A percentile compares a stretch with the other conserved stretches of the same genome.
These are phyloP conservation scores for Neonectria magnoliae DNA, from an alignment of 2,329 filamentous ascomycete species.

Conservation along the genomic window DNA sequence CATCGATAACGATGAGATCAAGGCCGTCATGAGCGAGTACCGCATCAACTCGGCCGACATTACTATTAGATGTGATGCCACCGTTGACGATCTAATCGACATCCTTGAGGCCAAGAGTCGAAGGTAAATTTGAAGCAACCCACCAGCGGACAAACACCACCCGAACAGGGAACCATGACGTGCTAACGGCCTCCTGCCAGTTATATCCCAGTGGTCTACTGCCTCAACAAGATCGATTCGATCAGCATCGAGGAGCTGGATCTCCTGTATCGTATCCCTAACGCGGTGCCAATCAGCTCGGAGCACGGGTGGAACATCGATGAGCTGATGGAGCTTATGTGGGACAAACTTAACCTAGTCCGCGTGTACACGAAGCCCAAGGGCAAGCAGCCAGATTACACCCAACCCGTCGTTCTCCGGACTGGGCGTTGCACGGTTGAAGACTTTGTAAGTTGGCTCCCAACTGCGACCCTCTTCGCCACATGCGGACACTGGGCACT, in stretches of 20 bases:
- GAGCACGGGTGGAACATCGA: conserved; percentile 99
- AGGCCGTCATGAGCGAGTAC: conserved; percentile 97
- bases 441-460: conserved; percentile 81
- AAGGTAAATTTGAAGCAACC: conserved; percentile 45
- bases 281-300: conserved; percentile 95
- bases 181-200: conserved; percentile 54
- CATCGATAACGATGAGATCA: conserved; percentile 96
- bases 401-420: conserved; percentile 87
- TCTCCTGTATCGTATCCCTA: conserved; percentile 94
- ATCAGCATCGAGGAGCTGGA: conserved; percentile 98
- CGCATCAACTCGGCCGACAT: conserved; percentile 97
- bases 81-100: conserved; percentile 96
- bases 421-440: conserved; percentile 87
- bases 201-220: conserved; percentile 99
- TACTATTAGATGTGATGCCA: conserved; percentile 96
- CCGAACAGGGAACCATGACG: conserved; percentile 3
- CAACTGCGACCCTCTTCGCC: conserved; percentile 6
- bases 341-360: conserved; percentile 92
- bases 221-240: conserved; percentile 98
- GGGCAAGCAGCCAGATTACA: conserved; percentile 92
- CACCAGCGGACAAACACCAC: conserved; percentile 11
- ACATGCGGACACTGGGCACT: conserved; percentile 22
- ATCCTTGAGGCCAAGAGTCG: conserved; percentile 92
- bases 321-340: conserved; percentile 97
- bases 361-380: conserved; percentile 99